phyloP scores from a whole-genome alignment of 148 eudicot species.

The Simmondsia chinensis region DNA sequence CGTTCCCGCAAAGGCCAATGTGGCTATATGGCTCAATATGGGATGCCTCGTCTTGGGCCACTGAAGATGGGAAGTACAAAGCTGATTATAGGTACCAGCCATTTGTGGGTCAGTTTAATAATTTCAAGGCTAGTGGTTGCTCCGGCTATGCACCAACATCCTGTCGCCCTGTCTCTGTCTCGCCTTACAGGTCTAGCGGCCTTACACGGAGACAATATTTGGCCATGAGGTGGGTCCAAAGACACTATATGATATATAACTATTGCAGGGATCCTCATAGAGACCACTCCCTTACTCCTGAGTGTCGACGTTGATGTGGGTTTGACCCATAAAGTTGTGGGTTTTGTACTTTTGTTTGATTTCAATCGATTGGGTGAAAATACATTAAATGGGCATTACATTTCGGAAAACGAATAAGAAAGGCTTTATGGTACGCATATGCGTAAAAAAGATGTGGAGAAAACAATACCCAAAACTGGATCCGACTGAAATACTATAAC shows the following conservation, averaged over 20 bases:
- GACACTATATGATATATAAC: conserved; percentile 49
- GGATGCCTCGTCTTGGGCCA: conserved; percentile 99
- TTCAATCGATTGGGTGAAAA: too few species aligned
- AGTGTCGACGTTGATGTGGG: conserved; percentile 58
- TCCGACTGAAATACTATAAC: too few species aligned
- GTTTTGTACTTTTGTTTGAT: too few species aligned
- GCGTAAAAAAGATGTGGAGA: too few species aligned
- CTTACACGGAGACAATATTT: conserved; percentile 38
- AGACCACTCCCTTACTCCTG: conserved; percentile 79
- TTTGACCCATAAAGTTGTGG: too few species aligned
- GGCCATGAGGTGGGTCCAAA: conserved; percentile 74
- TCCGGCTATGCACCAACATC: conserved; percentile 44
- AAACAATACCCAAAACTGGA: too few species aligned
- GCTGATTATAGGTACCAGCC: conserved; percentile 87
- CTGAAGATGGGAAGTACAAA: conserved; percentile 85
- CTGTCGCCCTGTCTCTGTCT: conserved; percentile 65
- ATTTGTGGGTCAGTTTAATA: conserved; percentile 56
- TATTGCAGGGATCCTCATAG: conserved; percentile 69
- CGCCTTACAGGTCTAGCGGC: conserved; percentile 57
- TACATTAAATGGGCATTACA: too few species aligned
- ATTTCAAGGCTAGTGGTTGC: conserved; percentile 76
- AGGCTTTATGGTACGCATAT: too few species aligned
- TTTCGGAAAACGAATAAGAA: too few species aligned
- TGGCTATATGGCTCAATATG: conserved; percentile 95
- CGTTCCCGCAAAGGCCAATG: conserved; percentile 90